Conservation (phyloP, 495 filamentous ascomycete genomes). For the Trichoderma orchidacearum region DNA sequence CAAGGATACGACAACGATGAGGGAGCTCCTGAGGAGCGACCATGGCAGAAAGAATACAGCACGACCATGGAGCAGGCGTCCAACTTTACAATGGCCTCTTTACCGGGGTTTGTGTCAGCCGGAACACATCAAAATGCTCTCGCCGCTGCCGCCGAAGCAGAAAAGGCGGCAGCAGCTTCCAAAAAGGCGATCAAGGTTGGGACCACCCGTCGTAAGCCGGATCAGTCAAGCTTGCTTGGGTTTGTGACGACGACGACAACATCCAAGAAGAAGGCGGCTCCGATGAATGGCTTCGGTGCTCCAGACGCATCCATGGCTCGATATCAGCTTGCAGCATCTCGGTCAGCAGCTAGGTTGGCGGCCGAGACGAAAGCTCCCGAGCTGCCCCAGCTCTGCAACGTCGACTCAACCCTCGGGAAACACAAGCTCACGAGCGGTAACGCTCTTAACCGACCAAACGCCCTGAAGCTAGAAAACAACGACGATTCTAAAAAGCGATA, state of each 20-base stretch:
- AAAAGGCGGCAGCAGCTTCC: not conserved
- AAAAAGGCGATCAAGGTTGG: slow-evolving; percentile 3
- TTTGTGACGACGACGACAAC: slow-evolving; percentile 12
- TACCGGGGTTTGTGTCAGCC: slow-evolving; percentile 29
- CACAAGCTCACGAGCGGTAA: slow-evolving; percentile 23
- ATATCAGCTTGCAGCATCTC: slow-evolving; percentile 2
- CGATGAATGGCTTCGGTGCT: not conserved
- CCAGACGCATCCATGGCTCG: slow-evolving; percentile 5
- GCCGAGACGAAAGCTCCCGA: not conserved
- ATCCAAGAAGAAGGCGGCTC: not conserved
- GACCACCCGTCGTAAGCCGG: slow-evolving; percentile 18
- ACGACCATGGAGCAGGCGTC: slow-evolving; percentile 33
- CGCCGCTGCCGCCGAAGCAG: slow-evolving; percentile 12
- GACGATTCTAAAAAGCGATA: slow-evolving; percentile 18
- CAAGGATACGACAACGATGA: not conserved
- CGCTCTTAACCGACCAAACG: slow-evolving; percentile 5
- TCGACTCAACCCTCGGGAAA: slow-evolving; percentile 18
- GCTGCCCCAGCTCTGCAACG: slow-evolving; percentile 3
- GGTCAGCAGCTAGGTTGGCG: slow-evolving; percentile 2
- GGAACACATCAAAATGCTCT: slow-evolving; percentile 24
- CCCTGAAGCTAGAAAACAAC: slow-evolving; percentile 5
- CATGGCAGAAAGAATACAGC: slow-evolving; percentile 15
- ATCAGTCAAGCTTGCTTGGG: slow-evolving; percentile 27
- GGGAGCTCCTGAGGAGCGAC: slow-evolving; percentile 10
- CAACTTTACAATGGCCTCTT: slow-evolving; percentile 23